These are phyloP conservation scores for Podospora bellae-mahoneyi DNA, from an alignment of 495 filamentous ascomycete genomes.

Conservation along the genomic window DNA sequence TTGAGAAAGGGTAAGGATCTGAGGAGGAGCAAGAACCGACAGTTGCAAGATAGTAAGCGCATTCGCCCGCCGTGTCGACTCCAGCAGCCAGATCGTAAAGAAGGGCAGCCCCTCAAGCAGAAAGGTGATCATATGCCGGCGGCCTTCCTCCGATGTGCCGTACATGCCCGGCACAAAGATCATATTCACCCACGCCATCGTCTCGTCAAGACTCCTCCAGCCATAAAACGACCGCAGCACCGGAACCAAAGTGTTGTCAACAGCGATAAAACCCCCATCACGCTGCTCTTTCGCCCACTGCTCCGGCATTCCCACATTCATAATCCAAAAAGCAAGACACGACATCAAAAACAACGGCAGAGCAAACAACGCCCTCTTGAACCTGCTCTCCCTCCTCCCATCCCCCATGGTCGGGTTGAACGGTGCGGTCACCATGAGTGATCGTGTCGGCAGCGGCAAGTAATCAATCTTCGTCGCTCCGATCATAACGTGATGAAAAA, in stretches of 20 bases:
- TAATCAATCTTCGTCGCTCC: constrained; percentile 16
- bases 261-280: neutral
- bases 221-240: constrained; percentile 11
- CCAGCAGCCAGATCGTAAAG: constrained; percentile 23
- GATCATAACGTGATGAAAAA: constrained; percentile 12
- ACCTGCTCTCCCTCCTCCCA: constrained; percentile 20
- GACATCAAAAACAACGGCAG: constrained; percentile 14
- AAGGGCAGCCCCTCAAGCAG: constrained; percentile 22
- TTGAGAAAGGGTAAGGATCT: too few relatives aligned
- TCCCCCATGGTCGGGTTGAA: constrained; percentile 24
- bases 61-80: constrained; percentile 17
- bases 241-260: neutral
- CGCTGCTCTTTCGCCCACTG: neutral
- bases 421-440: constrained; percentile 17
- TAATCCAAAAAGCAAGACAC: constrained; percentile 6
- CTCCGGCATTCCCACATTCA: constrained; percentile 2
- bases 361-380: constrained; percentile 12
- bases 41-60: constrained; percentile 14
- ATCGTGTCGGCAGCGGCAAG: constrained; percentile 20
- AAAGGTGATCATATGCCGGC: constrained; percentile 23
- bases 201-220: constrained; percentile 5
- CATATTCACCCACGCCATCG: constrained; percentile 15
- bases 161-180: constrained; percentile 28
- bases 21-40: constrained; percentile 13
- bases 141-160: constrained; percentile 10